These are phyloP conservation scores for Tricholoma sp. DNA, from an alignment of 768 basidiomycete genomes.

Conservation along the genomic window DNA sequence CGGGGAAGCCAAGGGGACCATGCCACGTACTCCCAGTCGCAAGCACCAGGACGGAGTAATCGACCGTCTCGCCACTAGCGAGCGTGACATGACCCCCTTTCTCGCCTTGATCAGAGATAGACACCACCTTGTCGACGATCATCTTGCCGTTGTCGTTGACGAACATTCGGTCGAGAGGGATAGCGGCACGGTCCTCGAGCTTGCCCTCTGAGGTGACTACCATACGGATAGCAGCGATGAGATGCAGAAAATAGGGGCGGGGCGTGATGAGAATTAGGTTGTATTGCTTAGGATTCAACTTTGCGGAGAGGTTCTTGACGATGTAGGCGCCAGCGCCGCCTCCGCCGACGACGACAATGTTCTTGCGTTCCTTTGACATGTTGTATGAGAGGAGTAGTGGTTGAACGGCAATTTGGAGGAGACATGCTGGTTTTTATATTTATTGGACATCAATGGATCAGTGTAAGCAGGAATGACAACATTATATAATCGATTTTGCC, in stretches of 20 bases:
- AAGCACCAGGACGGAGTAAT: constrained; percentile 54
- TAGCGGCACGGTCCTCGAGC: constrained; percentile 39
- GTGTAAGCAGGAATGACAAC: neutral
- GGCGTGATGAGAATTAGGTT: constrained; percentile 51
- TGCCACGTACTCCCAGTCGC: constrained; percentile 54
- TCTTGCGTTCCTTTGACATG: constrained; percentile 7
- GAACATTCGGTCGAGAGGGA: constrained; percentile 50
- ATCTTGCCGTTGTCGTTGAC: constrained; percentile 39
- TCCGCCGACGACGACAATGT: constrained; percentile 45
- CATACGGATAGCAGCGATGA: constrained; percentile 50
- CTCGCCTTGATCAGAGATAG: constrained; percentile 23
- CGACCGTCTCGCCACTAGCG: constrained; percentile 41
- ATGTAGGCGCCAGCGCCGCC: constrained; percentile 50
- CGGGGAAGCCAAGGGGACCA: constrained; percentile 44
- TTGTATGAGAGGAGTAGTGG: neutral
- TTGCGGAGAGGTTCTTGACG: constrained; percentile 43
- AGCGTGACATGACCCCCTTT: constrained; percentile 47
- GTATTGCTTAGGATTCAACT: constrained; percentile 41
- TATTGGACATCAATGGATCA: too few relatives aligned
- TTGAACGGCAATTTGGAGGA: neutral
- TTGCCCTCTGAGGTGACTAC: constrained; percentile 39
- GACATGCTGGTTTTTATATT: neutral
- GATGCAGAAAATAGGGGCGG: constrained; percentile 43
- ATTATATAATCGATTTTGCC: too few relatives aligned
- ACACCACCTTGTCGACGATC: constrained; percentile 34